phyloP scores from a whole-genome alignment of 352 stramenopile species.

The Globisporangium cylindrosporum region DNA sequence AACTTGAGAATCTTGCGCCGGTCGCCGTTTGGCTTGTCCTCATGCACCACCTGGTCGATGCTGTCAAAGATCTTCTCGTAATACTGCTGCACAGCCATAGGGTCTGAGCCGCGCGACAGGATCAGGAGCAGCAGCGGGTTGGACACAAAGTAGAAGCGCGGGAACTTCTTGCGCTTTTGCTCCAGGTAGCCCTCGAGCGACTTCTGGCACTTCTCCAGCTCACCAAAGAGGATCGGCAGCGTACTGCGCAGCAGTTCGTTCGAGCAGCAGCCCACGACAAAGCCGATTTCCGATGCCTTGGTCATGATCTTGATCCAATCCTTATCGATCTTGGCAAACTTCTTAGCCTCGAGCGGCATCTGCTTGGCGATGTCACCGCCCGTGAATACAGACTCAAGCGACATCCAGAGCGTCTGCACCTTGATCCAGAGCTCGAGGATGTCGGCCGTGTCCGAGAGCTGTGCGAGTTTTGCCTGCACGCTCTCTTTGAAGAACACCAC shows the following conservation, averaged over 20 bases:
- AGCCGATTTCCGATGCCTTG: slow-evolving; percentile 72
- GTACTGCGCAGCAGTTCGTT: slow-evolving; percentile 85
- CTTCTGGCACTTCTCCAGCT: slow-evolving; percentile 92
- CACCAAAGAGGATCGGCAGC: slow-evolving; percentile 83
- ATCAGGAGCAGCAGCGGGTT: slow-evolving; percentile 90
- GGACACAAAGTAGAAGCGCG: slow-evolving; percentile 91
- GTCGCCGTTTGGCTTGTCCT: slow-evolving; percentile 30
- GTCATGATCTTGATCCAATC: slow-evolving; percentile 91
- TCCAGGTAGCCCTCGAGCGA: slow-evolving; percentile 89
- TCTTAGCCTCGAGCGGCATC: slow-evolving; percentile 90
- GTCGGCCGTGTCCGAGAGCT: slow-evolving; percentile 87
- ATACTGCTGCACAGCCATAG: slow-evolving; percentile 73
- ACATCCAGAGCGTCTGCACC: slow-evolving; percentile 90
- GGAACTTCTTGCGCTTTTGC: slow-evolving; percentile 90
- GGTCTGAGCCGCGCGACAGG: slow-evolving; percentile 83
- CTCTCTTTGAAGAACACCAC: slow-evolving; percentile 87
- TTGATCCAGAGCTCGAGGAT: slow-evolving; percentile 90
- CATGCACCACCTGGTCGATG: slow-evolving; percentile 75
- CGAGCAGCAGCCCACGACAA: slow-evolving; percentile 75
- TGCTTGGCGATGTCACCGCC: slow-evolving; percentile 92
- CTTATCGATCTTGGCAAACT: slow-evolving; percentile 92
- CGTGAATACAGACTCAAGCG: slow-evolving; percentile 90
- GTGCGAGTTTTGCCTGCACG: slow-evolving; percentile 71
- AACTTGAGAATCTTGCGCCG: slow-evolving; percentile 72
- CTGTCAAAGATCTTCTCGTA: slow-evolving; percentile 89